A percentile compares a stretch with the other conserved stretches of the same genome.
Conservation (phyloP, 2,329 filamentous ascomycete genomes). For the Waltergamsia citrina region DNA sequence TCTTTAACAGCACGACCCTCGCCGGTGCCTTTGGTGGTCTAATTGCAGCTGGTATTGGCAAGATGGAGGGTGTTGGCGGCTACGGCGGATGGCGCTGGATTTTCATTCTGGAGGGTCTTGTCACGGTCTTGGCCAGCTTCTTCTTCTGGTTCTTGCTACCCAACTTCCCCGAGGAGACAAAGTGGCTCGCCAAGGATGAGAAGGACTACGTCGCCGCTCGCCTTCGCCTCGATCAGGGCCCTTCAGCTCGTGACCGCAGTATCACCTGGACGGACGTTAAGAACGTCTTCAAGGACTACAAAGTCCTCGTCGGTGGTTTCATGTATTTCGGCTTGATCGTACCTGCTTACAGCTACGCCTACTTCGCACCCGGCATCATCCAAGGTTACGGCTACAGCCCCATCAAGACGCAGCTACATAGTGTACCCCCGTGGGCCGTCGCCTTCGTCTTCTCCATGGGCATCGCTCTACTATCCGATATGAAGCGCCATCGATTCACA, state of each 20-base stretch:
- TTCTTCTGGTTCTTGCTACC: constrained; percentile 62
- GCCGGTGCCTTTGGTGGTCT: constrained; percentile 82
- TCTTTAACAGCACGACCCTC: constrained; percentile 75
- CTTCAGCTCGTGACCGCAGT: constrained; percentile 46
- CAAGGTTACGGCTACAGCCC: constrained; percentile 51
- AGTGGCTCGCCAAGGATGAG: constrained; percentile 65
- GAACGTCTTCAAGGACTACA: constrained; percentile 62
- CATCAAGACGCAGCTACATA: constrained; percentile 48
- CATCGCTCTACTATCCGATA: constrained; percentile 64
- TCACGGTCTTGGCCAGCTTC: constrained; percentile 53
- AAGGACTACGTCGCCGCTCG: constrained; percentile 55
- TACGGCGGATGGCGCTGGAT: constrained; percentile 76
- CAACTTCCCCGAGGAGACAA: constrained; percentile 64
- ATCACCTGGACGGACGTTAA: constrained; percentile 50
- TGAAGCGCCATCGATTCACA: constrained; percentile 59
- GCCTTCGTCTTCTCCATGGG: constrained; percentile 75
- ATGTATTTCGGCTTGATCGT: constrained; percentile 79
- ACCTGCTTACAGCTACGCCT: constrained; percentile 69
- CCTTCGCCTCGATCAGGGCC: constrained; percentile 59
- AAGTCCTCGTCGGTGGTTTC: constrained; percentile 63
- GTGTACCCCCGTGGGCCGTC: constrained; percentile 50
- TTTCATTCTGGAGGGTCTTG: constrained; percentile 66
- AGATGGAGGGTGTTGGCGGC: constrained; percentile 63
- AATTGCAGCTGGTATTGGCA: constrained; percentile 78
- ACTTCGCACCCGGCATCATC: constrained; percentile 68